Evolutionary conservation across 2,329 filamentous ascomycete species (phyloP).

Genomic region (Cladosporium sp.): DNA sequence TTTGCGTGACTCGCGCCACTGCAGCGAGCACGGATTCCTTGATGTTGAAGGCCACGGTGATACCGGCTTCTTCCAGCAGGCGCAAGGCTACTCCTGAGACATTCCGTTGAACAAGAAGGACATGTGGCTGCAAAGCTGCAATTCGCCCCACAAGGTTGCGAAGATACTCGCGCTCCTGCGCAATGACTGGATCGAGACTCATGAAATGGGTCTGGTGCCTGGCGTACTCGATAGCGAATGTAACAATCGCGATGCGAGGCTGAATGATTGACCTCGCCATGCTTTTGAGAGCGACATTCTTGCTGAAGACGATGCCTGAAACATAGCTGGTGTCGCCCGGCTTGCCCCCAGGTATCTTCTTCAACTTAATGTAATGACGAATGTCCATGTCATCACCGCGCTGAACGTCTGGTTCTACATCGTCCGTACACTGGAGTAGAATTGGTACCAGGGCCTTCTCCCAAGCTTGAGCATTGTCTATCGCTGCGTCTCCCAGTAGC

Average conservation of each 20-base stretch:
- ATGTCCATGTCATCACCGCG: conserved; percentile 94
- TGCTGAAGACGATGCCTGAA: conserved; percentile 93
- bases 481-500: conserved; percentile 67
- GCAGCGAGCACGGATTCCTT: conserved; percentile 94
- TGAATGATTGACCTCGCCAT: conserved; percentile 83
- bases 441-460: conserved; percentile 87
- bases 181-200: conserved; percentile 93
- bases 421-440: conserved; percentile 81
- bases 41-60: conserved; percentile 93
- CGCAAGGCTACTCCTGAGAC: conserved; percentile 87
- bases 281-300: conserved; percentile 91
- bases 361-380: conserved; percentile 92
- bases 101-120: conserved; percentile 86
- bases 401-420: conserved; percentile 88
- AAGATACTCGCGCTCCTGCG: conserved; percentile 91
- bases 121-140: conserved; percentile 72
- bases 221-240: conserved; percentile 93
- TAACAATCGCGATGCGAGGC: conserved; percentile 85
- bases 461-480: conserved; percentile 72
- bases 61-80: conserved; percentile 78
- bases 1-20: conserved; percentile 85
- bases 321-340: conserved; percentile 94
- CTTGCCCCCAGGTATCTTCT: conserved; percentile 86
- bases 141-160: conserved; percentile 89
- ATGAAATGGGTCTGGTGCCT: conserved; percentile 92